Base-by-base conservation (phyloP, 345 rosid species). In the Angophora floribunda region DNA sequence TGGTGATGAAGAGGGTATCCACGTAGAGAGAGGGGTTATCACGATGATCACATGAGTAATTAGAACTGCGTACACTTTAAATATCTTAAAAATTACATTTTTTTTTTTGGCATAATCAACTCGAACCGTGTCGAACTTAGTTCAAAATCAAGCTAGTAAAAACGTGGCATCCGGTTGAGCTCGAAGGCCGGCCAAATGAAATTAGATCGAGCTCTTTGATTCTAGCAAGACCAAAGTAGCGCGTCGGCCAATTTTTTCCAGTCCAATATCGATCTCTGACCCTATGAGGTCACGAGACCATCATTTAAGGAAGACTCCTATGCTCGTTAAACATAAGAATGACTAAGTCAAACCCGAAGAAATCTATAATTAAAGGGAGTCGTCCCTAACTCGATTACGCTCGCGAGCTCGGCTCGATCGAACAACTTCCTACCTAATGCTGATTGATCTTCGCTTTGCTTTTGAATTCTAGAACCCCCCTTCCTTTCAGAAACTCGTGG, bases 311-410 rank as follows among this genome's bases (percentile, higher is more conserved):
- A 28, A 28, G 67, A 61, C 67, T 61, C 32, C 67, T 26, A 26
- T 28, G 8, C 61, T 22, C 6, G 28, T 22, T 8, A 22, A 22
- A 55, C 61, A 22, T 22, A 22, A 5, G 61, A 22, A 55, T 4
- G 0, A 21, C 61, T 10, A 61, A 36, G 67, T 61, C 67, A 61
- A 61, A 26, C 67, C 5, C 67, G 30, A 28, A 6, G 41, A 36
- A 36, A 36, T 36, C 41, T 36, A 36, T 36, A 36, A 0, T 61
- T 26, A 28, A 11, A 0, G 12, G 26, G 15, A 12, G 32, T n/a
- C 67, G 32, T 61, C 16, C 7, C 67, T 6, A 0, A 61, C 67
- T 61, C 32, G 67, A 59, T 59, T 59, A 26, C 7, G 67, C 32
- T 59, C 14, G 67, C 65, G 65, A 59, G 14, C 65, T 59, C 65